These are phyloP conservation scores for Croton laevigatus DNA, from an alignment of 441 rosid genomes.

Conservation along the genomic window DNA sequence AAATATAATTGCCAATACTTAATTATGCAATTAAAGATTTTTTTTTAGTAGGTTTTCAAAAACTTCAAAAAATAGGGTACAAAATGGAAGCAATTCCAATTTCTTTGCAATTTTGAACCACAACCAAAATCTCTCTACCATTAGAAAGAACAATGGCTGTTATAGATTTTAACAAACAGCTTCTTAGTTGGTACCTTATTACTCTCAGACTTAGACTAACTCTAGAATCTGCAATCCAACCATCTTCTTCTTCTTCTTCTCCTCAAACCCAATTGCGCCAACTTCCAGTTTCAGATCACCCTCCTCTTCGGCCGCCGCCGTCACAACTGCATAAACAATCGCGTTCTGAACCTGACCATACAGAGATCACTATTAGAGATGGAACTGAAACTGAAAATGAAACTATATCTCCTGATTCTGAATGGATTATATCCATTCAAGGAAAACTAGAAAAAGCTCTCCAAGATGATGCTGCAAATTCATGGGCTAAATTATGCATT, in stretches of 20 bases:
- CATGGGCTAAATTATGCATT: conserved; percentile 63
- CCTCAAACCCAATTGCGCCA: conserved; percentile 26
- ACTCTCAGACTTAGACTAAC: conserved; percentile 83
- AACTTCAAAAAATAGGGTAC: not conserved
- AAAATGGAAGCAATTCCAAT: not conserved
- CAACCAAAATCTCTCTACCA: conserved; percentile 17
- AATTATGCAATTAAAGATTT: not conserved
- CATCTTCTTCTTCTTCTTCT: conserved; percentile 23
- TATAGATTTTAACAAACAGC: conserved; percentile 74
- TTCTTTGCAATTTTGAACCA: not conserved
- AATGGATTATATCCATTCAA: conserved; percentile 65
- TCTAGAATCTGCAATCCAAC: conserved; percentile 43
- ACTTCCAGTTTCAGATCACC: conserved; percentile 33
- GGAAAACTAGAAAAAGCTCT: conserved; percentile 64
- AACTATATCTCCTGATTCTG: conserved; percentile 32
- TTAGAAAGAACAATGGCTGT: conserved; percentile 50
- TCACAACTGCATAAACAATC: conserved; percentile 24
- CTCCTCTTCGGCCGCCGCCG: conserved; percentile 22
- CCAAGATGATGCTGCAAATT: conserved; percentile 54
- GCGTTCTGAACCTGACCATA: conserved; percentile 28
- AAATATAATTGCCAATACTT: not conserved
- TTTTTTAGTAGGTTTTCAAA: no score
- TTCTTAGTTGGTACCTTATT: conserved; percentile 88
- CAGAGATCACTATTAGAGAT: conserved; percentile 22
- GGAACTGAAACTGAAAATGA: conserved; percentile 28